phyloP scores from a whole-genome alignment of 2,329 filamentous ascomycete genomes.

The Hawksworthiomyces lignivorus region DNA sequence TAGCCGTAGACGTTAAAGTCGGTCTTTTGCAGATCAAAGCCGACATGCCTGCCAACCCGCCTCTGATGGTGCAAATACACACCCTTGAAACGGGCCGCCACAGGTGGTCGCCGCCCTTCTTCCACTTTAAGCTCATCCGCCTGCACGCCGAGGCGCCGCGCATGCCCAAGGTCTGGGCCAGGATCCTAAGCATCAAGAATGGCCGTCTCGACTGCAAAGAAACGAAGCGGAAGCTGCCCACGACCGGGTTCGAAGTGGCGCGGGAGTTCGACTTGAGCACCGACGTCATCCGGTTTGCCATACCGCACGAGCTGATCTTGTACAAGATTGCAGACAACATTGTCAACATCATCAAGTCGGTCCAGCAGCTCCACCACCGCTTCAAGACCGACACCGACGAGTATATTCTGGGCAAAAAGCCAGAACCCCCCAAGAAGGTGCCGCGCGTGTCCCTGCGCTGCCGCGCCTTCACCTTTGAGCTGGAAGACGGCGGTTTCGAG shows the following conservation, averaged over 20 bases:
- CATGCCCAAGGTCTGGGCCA: conserved; percentile 76
- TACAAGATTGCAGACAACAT: conserved; percentile 91
- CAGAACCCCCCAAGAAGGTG: conserved; percentile 77
- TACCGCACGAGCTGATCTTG: conserved; percentile 86
- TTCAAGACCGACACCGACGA: conserved; percentile 84
- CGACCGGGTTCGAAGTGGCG: conserved; percentile 56
- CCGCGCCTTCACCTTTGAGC: conserved; percentile 77
- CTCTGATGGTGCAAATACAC: conserved; percentile 83
- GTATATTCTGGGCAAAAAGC: conserved; percentile 77
- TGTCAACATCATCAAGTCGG: conserved; percentile 78
- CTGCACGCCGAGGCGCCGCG: conserved; percentile 82
- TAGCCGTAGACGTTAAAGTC: conserved; percentile 76
- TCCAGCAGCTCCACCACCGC: conserved; percentile 84
- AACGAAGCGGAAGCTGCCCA: conserved; percentile 55
- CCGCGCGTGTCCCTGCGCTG: conserved; percentile 79
- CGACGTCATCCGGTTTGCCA: conserved; percentile 78
- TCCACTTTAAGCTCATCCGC: conserved; percentile 69
- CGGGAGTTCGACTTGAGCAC: conserved; percentile 75
- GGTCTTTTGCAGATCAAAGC: conserved; percentile 81
- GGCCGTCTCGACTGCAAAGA: conserved; percentile 75
- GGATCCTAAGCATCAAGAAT: conserved; percentile 75
- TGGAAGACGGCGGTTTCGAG: conserved; percentile 94
- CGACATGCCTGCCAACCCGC: conserved; percentile 80
- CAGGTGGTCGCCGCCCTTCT: conserved; percentile 77
- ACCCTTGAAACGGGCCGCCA: conserved; percentile 75